Base-by-base conservation (phyloP, 192 early-diverging fungal genomes). In the Mortierella alpina region DNA sequence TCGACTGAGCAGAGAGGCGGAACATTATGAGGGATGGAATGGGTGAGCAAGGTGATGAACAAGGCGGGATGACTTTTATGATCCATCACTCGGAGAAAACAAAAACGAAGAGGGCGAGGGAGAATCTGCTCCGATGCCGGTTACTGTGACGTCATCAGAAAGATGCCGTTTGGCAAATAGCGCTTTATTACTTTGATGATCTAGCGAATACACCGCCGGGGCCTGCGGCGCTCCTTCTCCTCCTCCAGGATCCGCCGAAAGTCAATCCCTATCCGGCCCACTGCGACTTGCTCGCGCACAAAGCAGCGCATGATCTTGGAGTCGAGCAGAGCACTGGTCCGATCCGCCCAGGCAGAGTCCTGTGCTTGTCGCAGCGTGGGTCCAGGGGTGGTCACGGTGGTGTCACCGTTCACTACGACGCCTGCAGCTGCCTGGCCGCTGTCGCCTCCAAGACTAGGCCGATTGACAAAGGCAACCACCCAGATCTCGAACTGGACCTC, bases 1-100 rank as follows among this genome's bases (percentile, higher is more conserved):
- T 80, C 41, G 77, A 68, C 70, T 72, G 77, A 54, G 70, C 77
- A 60, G 77, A 80, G 53, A 80, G 70, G 50, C 77, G 77, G 70
- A 80, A 72, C 77, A 80, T 80, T 39, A 53, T 31, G 31, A 31
- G 31, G 31, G 7, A 41, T n/a, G 47, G 13, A 22, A 55, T 41
- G 15, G 69, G 39, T 53, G 53, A 31, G 31, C 31, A 31, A 31
- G 31, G 31, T 31, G 31, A 31, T 31, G 31, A 31, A 31, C 31
- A 31, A 31, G 31, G 31, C 31, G 31, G 31, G 31, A 31, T 31
- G 31, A 31, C 31, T 31, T 31, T 31, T 31, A 31, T 31, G 31
- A 31, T 31, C 31, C 31, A 31, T 31, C 31, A 31, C 31, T 31
- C 31, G 31, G 31, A 31, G 31, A 31, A 31, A 31, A 31, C 31